Conservation (phyloP, 352 stramenopile genomes). For the Peronospora farinosa region DNA sequence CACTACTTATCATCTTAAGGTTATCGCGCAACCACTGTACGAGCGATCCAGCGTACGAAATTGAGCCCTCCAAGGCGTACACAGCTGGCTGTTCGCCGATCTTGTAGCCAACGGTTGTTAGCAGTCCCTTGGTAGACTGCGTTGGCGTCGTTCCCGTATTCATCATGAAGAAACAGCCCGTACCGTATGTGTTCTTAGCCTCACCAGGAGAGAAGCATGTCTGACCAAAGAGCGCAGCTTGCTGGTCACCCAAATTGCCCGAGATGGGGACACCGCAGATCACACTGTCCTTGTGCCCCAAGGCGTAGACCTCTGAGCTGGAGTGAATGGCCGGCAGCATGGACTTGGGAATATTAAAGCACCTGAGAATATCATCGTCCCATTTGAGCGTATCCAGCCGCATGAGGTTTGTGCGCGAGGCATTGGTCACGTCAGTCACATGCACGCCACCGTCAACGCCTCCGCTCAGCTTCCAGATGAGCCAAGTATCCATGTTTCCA, state of each 20-base stretch:
- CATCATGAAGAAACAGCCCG: slow-evolving; percentile 98
- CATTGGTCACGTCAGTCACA: slow-evolving; percentile 98
- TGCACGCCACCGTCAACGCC: slow-evolving; percentile 81
- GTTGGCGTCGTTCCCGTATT: slow-evolving; percentile 93
- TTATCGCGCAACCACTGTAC: slow-evolving; percentile 99
- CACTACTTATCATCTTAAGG: slow-evolving; percentile 90
- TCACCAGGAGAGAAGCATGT: slow-evolving; percentile 91
- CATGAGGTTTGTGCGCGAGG: slow-evolving; percentile 93
- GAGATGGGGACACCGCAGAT: slow-evolving; percentile 88
- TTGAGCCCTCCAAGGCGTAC: slow-evolving; percentile 96
- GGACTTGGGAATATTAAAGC: slow-evolving; percentile 78
- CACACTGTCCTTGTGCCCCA: slow-evolving; percentile 41
- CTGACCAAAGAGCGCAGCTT: slow-evolving; percentile 96
- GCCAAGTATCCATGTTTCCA: slow-evolving; percentile 98
- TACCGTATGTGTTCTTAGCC: slow-evolving; percentile 99
- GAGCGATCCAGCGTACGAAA: slow-evolving; percentile 93
- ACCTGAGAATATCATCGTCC: slow-evolving; percentile 83
- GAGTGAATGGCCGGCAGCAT: slow-evolving; percentile 91
- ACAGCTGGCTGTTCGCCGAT: slow-evolving; percentile 74
- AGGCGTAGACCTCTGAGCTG: slow-evolving; percentile 85
- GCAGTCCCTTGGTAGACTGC: slow-evolving; percentile 88
- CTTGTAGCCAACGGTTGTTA: slow-evolving; percentile 92
- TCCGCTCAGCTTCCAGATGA: slow-evolving; percentile 92
- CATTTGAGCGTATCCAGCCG: slow-evolving; percentile 88
- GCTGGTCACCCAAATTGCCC: slow-evolving; percentile 94